Evolutionary conservation across 306 rosid species (phyloP).

Genomic region (Vicia faba): DNA sequence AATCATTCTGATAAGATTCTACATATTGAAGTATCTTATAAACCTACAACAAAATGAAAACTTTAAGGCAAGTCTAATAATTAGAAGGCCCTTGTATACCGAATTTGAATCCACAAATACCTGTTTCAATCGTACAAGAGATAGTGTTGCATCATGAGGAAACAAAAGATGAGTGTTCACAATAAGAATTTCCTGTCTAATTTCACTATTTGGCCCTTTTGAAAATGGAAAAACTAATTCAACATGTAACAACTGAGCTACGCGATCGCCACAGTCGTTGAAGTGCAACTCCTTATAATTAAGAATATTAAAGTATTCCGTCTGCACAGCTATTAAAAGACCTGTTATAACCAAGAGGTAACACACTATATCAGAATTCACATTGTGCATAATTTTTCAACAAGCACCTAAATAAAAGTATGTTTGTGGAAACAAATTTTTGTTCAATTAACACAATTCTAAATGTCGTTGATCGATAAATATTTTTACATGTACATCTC

Average conservation of each 20-base stretch:
- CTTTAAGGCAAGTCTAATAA: slow-evolving; percentile 8
- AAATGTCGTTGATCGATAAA: slow-evolving; percentile 9
- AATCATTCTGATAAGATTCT: slow-evolving; percentile 82
- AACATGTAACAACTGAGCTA: slow-evolving; percentile 64
- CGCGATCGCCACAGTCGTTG: slow-evolving; percentile 65
- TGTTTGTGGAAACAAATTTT: background rate
- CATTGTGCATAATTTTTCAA: slow-evolving; percentile 11
- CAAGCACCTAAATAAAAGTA: background rate
- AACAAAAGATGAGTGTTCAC: slow-evolving; percentile 62
- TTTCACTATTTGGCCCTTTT: slow-evolving; percentile 42
- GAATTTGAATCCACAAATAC: slow-evolving; percentile 36
- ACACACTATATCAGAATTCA: slow-evolving; percentile 29
- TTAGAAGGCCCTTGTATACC: background rate
- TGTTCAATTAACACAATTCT: background rate
- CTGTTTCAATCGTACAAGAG: slow-evolving; percentile 58
- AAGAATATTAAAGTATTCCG: slow-evolving; percentile 52
- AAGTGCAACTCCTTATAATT: slow-evolving; percentile 61
- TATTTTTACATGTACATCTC: slow-evolving; percentile 8
- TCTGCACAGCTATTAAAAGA: slow-evolving; percentile 61
- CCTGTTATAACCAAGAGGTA: slow-evolving; percentile 41
- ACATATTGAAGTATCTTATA: slow-evolving; percentile 83
- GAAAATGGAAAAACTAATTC: slow-evolving; percentile 47
- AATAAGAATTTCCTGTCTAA: slow-evolving; percentile 58
- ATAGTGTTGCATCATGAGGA: slow-evolving; percentile 62
- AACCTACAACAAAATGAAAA: slow-evolving; percentile 51